A percentile compares a stretch with the other conserved stretches of the same genome.
Evolutionary conservation across 176 grass and related monocot species (phyloP).

Genomic region (Lolium rigidum): DNA sequence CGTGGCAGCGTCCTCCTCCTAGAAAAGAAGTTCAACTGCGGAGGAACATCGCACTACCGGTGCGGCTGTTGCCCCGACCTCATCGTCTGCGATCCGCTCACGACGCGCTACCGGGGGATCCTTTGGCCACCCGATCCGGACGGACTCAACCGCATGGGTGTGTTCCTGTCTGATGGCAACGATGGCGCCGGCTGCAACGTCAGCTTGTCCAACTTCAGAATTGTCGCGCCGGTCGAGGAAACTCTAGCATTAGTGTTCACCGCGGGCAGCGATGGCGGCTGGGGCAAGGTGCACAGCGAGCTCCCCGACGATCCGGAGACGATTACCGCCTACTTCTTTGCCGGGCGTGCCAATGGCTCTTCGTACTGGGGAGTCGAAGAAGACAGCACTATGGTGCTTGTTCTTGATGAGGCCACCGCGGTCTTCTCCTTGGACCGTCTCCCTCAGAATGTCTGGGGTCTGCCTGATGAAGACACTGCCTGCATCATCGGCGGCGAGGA

Average conservation of each 20-base stretch:
- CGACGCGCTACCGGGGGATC: neutral
- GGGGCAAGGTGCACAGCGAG: neutral
- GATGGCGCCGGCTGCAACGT: neutral
- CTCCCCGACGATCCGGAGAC: too few relatives aligned
- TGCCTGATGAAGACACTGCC: neutral
- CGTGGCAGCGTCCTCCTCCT: constrained; percentile 30
- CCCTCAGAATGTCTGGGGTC: neutral
- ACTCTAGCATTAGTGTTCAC: neutral
- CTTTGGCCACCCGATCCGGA: neutral
- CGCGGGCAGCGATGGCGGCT: neutral
- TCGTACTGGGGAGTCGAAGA: constrained; percentile 18
- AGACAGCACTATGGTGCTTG: constrained; percentile 19
- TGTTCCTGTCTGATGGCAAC: neutral
- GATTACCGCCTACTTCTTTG: neutral
- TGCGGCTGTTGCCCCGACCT: neutral
- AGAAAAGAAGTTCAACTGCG: neutral
- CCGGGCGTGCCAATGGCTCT: neutral
- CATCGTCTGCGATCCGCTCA: constrained; percentile 22
- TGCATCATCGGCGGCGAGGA: constrained; percentile 3
- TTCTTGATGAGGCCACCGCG: neutral
- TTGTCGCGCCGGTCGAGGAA: neutral
- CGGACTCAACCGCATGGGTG: neutral
- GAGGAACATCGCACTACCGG: neutral
- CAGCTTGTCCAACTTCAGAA: neutral
- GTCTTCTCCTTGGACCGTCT: constrained; percentile 3